These are phyloP conservation scores for Cladosporium oxysporum DNA, from an alignment of 2,329 filamentous ascomycete species.

Conservation along the genomic window DNA sequence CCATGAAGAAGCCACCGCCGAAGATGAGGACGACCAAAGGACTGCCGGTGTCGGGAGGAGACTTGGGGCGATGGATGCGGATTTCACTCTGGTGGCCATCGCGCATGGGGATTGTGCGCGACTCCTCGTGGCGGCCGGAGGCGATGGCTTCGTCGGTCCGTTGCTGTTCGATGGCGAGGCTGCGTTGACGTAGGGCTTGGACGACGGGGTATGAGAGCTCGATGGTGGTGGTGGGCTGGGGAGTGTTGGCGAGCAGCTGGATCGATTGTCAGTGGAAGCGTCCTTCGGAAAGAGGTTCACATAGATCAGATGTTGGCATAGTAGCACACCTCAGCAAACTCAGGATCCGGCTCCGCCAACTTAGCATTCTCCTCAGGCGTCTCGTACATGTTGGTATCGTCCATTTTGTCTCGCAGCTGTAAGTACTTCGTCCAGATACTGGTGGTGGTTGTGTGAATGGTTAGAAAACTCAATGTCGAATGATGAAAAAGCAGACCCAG, in stretches of 20 bases:
- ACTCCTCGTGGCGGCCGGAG: constrained; percentile 5
- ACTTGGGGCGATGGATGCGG: constrained; percentile 35
- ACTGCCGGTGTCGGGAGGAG: constrained; percentile 18
- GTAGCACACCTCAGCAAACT: constrained; percentile 10
- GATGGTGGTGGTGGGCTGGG: constrained; percentile 3
- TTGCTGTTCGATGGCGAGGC: neutral
- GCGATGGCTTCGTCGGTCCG: constrained; percentile 7
- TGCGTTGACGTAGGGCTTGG: neutral
- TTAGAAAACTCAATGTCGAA: neutral
- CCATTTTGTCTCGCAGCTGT: neutral
- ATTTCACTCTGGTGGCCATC: constrained; percentile 39
- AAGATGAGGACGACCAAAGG: constrained; percentile 29
- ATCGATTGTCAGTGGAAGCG: neutral
- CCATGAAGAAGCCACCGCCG: constrained; percentile 31
- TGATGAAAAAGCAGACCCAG: neutral
- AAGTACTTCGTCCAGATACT: neutral
- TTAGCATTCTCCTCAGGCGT: neutral
- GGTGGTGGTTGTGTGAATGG: neutral
- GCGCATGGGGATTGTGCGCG: constrained; percentile 32
- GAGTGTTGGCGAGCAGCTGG: constrained; percentile 3
- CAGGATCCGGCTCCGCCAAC: constrained; percentile 6
- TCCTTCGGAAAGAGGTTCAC: neutral
- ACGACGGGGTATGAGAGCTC: constrained; percentile 9
- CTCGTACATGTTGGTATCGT: neutral
- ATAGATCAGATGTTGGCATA: too few relatives aligned